Evolutionary conservation across 805 yeast species (phyloP), one percentile per base, ranked within the genome.

Genomic region (Kurtzmaniella fragi): DNA sequence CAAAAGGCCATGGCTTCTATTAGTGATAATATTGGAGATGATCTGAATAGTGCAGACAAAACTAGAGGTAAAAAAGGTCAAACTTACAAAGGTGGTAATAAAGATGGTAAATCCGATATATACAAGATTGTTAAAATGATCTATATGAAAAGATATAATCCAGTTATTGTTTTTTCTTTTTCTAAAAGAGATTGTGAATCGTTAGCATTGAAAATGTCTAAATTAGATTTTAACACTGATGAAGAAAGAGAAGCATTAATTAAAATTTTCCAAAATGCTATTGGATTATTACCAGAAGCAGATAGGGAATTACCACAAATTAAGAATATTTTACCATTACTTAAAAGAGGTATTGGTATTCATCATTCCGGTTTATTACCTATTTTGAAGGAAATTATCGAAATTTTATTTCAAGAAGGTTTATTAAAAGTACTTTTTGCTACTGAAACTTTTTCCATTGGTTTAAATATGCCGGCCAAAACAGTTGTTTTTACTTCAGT

Each of bases 381-480:
- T 6, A 91, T 90, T 45, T 70, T 90, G 46, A 90, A 91, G 54
- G 98, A 90, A 62, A 93, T 91, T 43, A 90, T 90, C 54, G 99
- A 93, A 69, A 86, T 93, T 64, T 66, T 93, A 42, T 93, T 93
- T 70, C 99, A 93, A 64, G 98, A 93, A 68, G 99, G 99, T 10
- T 78, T 91, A 37, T 69, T 93, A 42, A 93, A 93, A 59, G 98
- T 91, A 1, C 68, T 93, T 41, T 93, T 93, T 66, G 99, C 99
- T 3, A 93, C 99, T 0, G 99, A 93, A 62, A 93, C 99, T 2
- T 93, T 93, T 59, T 90, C 98, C 10, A 93, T 93, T 67, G 99
- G 99, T 37, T 77, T 93, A 38, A 93, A 93, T 66, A 93, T 93
- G 99, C 99, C 99, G 53, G 98, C 99, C 9, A 93, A 93, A 54